Conservation (phyloP, 2,329 filamentous ascomycete species). For the Fusarium sp. region DNA sequence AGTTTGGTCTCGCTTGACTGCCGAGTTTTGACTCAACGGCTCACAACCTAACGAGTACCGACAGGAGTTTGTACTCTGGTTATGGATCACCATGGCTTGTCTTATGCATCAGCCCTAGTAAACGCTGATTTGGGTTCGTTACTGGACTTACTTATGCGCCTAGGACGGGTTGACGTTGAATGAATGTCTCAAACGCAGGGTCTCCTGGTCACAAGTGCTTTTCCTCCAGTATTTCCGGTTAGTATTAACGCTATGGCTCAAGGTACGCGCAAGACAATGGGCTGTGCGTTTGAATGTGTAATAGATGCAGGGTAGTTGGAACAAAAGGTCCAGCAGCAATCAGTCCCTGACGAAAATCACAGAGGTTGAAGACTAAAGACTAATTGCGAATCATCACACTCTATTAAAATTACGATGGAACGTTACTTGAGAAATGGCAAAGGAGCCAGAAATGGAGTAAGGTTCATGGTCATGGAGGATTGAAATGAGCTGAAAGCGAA, state of each 20-base stretch:
- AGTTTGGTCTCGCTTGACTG: constrained; percentile 29
- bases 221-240: constrained; percentile 1
- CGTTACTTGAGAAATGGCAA: constrained; percentile 2
- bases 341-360: constrained; percentile 1
- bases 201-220: constrained; percentile 17
- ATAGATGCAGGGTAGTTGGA: constrained; percentile 31
- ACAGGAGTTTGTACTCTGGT: constrained; percentile 29
- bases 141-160: constrained; percentile 32
- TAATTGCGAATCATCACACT: constrained; percentile 19
- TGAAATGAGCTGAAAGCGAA: neutral
- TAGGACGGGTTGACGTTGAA: constrained; percentile 16
- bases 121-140: constrained; percentile 16
- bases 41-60: constrained; percentile 28
- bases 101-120: constrained; percentile 25
- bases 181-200: constrained; percentile 21
- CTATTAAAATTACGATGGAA: constrained; percentile 5
- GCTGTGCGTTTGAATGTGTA: constrained; percentile 9
- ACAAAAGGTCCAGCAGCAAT: constrained; percentile 21
- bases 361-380: constrained; percentile 6
- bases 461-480: neutral
- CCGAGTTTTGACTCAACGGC: constrained; percentile 25
- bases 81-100: constrained; percentile 20
- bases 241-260: constrained; percentile 9
- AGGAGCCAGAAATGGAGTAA: neutral
- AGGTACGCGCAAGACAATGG: constrained; percentile 24